A percentile compares a stretch with the other conserved stretches of the same genome.
Evolutionary conservation across 495 filamentous ascomycete species (phyloP).

Genomic region (Mycothermus thermophilus): DNA sequence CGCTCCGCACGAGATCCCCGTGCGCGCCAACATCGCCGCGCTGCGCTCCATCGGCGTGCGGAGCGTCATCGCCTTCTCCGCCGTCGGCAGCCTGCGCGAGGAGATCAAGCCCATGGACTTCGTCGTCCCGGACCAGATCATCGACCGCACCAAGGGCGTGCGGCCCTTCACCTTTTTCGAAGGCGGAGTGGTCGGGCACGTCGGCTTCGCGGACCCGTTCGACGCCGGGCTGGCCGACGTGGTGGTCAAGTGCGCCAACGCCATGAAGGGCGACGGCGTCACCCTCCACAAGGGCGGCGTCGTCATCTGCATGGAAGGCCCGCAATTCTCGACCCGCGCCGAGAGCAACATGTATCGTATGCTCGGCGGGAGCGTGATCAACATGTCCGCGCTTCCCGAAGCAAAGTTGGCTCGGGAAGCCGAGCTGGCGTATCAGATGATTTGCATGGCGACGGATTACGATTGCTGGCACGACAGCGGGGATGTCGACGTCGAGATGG

Average conservation of each 20-base stretch:
- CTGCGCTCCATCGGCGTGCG: constrained; percentile 79
- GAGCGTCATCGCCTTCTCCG: constrained; percentile 83
- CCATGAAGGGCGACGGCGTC: constrained; percentile 65
- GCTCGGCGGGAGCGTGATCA: constrained; percentile 85
- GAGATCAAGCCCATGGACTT: constrained; percentile 91
- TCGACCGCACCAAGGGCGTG: constrained; percentile 92
- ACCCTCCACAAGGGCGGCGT: constrained; percentile 63
- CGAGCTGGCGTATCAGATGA: constrained; percentile 92
- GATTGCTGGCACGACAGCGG: constrained; percentile 80
- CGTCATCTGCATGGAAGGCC: constrained; percentile 91
- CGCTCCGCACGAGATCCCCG: constrained; percentile 82
- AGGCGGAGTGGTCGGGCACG: constrained; percentile 81
- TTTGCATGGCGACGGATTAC: constrained; percentile 99
- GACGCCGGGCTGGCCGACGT: constrained; percentile 61
- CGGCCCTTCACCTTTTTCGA: constrained; percentile 94
- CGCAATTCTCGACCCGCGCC: constrained; percentile 93
- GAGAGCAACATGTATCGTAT: constrained; percentile 88
- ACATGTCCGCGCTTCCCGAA: constrained; percentile 95
- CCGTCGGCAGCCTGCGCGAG: constrained; percentile 85
- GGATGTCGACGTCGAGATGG: constrained; percentile 89
- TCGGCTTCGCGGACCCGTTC: constrained; percentile 92
- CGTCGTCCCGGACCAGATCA: constrained; percentile 87
- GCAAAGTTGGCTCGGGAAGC: constrained; percentile 92
- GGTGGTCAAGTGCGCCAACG: constrained; percentile 57
- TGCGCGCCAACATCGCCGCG: constrained; percentile 89